These are phyloP conservation scores for Coemansia biformis DNA, from an alignment of 192 early-diverging fungal species.

Conservation along the genomic window DNA sequence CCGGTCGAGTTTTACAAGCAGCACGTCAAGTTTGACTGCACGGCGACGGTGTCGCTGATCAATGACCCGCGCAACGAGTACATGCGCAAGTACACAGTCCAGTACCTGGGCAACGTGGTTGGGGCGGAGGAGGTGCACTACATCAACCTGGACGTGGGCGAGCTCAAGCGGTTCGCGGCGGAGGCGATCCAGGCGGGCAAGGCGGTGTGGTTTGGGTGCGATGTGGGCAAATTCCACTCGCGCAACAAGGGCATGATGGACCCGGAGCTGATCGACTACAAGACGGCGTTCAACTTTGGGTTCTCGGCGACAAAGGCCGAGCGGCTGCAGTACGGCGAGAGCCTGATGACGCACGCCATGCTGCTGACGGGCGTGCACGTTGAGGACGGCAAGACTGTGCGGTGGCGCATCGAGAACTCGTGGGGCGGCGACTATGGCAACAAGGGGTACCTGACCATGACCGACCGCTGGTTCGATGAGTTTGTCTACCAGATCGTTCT, in stretches of 20 bases:
- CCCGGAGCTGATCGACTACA: constrained; percentile 58
- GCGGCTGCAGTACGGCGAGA: constrained; percentile 65
- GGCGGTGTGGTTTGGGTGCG: constrained; percentile 75
- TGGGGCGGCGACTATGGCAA: constrained; percentile 62
- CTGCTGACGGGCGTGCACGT: constrained; percentile 71
- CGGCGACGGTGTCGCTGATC: constrained; percentile 60
- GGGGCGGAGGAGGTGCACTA: constrained; percentile 64
- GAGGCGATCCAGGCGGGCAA: constrained; percentile 55
- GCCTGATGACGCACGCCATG: constrained; percentile 78
- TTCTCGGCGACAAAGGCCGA: constrained; percentile 61
- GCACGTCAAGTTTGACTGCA: constrained; percentile 55
- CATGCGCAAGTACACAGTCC: constrained; percentile 61
- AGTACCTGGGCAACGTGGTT: constrained; percentile 67
- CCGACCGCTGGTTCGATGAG: constrained; percentile 70
- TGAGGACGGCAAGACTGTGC: constrained; percentile 57
- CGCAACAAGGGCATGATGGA: constrained; percentile 58
- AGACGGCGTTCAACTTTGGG: constrained; percentile 58
- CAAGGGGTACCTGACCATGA: constrained; percentile 74
- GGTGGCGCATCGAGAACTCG: constrained; percentile 73
- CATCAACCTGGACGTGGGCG: constrained; percentile 55
- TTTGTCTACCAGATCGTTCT: constrained; percentile 79
- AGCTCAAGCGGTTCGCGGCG: constrained; percentile 58
- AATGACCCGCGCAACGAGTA: constrained; percentile 69
- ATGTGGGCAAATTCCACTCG: constrained; percentile 64
- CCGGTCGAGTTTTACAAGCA: constrained; percentile 61